phyloP scores from a whole-genome alignment of 768 basidiomycete genomes.

The Mycena venus region DNA sequence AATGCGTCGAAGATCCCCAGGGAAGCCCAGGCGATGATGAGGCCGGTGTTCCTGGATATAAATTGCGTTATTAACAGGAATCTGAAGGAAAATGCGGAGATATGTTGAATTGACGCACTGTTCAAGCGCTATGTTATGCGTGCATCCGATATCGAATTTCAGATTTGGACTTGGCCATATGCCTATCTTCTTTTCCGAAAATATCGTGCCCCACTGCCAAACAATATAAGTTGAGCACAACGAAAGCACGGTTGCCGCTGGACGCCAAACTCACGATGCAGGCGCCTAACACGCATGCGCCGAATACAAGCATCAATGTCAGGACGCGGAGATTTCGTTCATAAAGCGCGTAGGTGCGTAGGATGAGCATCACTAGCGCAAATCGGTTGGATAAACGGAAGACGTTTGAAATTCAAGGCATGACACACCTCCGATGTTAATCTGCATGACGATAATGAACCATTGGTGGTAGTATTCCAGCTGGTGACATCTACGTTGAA shows the following conservation, averaged over 20 bases:
- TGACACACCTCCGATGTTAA: slow-evolving; percentile 23
- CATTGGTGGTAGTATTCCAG: slow-evolving; percentile 22
- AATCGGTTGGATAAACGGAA: no score
- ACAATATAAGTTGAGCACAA: not conserved
- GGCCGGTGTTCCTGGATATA: slow-evolving; percentile 3
- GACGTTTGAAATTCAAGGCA: no score
- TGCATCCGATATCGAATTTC: slow-evolving; percentile 14
- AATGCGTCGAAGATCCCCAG: slow-evolving; percentile 23
- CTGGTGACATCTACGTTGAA: not conserved
- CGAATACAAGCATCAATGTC: no score
- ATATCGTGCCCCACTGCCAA: slow-evolving; percentile 11
- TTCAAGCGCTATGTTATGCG: not conserved
- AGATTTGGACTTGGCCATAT: not conserved
- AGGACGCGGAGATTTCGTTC: slow-evolving; percentile 14
- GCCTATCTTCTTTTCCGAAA: not conserved
- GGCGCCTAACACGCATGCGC: no score
- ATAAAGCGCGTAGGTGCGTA: slow-evolving; percentile 29
- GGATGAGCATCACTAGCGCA: slow-evolving; percentile 14
- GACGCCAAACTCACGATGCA: slow-evolving; percentile 8
- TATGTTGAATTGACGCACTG: slow-evolving; percentile 10
- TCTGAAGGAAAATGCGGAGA: no score
- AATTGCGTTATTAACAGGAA: no score
- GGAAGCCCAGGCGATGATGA: slow-evolving; percentile 14
- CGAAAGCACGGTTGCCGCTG: not conserved
- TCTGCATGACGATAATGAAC: slow-evolving; percentile 19